Base-by-base conservation (phyloP, 1,139 yeast species). In the Saccharomycopsis phalli region DNA sequence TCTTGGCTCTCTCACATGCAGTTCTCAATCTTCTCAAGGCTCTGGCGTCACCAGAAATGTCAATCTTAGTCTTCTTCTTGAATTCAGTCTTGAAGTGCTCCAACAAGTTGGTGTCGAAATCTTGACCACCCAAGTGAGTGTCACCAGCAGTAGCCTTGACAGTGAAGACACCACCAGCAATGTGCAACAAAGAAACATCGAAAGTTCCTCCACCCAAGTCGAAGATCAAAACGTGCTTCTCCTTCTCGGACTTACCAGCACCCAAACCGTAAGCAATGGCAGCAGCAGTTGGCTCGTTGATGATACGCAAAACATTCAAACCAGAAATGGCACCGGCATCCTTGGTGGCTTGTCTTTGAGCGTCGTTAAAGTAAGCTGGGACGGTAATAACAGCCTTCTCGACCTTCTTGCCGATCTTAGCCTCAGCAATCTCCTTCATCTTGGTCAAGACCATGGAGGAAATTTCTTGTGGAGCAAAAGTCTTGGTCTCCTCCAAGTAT, bases 131-230 rank as follows among this genome's bases (percentile, higher is more conserved):
- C 76, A 88, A 81, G 73, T 88, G 98, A 61, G 98, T 91, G 74
- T 91, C 96, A 86, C 98, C 98, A 65, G 97, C 95, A 60, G 98
- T 91, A 60, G 98, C 93, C 80, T 88, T 88, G 64, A 91, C 98
- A 63, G 94, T 88, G 81, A 88, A 91, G 62, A 91, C 93, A 79
- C 98, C 98, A 68, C 93, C 97, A 65, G 93, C 94, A 65, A 91
- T 86, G 75, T 86, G 83, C 67, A 88, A 75, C 59, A 88, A 76
- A 48, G 98, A 91, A 54, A 88, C 96, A 83, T 87, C 96, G 72
- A 87, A 87, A 66, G 96, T 87, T 77, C 95, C 95, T 71, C 95
- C 95, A 80, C 95, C 95, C 65, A 86, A 79, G 71, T 86, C 95
- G 75, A 86, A 86, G 63, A 87, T 86, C 62, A 87, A 74, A 54